phyloP scores from a whole-genome alignment of 2,329 filamentous ascomycete genomes.

The Xylaria sp. region DNA sequence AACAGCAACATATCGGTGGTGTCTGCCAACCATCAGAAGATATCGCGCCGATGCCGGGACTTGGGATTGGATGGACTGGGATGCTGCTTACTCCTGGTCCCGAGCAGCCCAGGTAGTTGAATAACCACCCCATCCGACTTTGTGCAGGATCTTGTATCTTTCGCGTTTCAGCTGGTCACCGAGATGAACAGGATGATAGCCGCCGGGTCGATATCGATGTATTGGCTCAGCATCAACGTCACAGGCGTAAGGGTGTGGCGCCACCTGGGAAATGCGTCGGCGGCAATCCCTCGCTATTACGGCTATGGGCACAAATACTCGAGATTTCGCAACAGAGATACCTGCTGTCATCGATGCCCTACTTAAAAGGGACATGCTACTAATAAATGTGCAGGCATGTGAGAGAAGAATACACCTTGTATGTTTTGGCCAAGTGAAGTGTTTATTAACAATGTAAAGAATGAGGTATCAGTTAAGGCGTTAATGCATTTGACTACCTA shows the following conservation, averaged over 20 bases:
- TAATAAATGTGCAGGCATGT: too few relatives aligned
- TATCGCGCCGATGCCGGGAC: not conserved
- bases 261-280: not conserved
- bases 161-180: constrained; percentile 23
- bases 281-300: not conserved
- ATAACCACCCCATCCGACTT: constrained; percentile 28
- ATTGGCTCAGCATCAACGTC: constrained; percentile 13
- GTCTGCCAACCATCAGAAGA: not conserved
- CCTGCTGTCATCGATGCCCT: not conserved
- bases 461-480: too few relatives aligned
- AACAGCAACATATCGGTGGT: constrained; percentile 14
- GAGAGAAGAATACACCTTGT: too few relatives aligned
- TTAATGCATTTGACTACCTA: too few relatives aligned
- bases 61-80: not conserved
- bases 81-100: constrained; percentile 9
- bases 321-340: not conserved
- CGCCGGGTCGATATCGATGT: constrained; percentile 21
- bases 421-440: too few relatives aligned
- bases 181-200: constrained; percentile 30
- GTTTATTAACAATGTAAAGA: too few relatives aligned
- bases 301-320: not conserved
- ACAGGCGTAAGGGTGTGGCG: not conserved
- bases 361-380: not conserved
- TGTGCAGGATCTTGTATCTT: constrained; percentile 30
- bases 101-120: constrained; percentile 25